phyloP scores from a whole-genome alignment of 2,329 filamentous ascomycete genomes.

The Ilyonectria robusta region DNA sequence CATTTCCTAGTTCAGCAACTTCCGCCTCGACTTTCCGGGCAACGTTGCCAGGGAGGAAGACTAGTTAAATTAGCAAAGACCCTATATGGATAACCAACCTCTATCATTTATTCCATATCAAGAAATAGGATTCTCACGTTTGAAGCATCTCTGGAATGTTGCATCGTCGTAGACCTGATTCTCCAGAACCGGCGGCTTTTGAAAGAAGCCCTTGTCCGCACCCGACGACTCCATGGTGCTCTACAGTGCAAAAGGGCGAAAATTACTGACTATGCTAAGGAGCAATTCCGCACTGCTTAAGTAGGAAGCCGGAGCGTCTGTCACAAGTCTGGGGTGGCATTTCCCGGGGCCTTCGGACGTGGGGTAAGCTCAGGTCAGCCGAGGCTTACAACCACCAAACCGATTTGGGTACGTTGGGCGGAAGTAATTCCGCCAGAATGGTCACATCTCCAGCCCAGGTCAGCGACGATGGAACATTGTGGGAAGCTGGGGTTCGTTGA shows the following conservation, averaged over 20 bases:
- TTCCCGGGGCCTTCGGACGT: conserved; percentile 32
- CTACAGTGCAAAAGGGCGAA: not conserved
- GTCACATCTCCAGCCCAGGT: not conserved
- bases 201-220: conserved; percentile 69
- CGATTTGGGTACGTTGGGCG: conserved; percentile 34
- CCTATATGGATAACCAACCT: not conserved
- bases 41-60: conserved; percentile 63
- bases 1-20: conserved; percentile 63
- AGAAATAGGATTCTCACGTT: conserved; percentile 56
- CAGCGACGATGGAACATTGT: not conserved
- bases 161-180: conserved; percentile 72
- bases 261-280: not conserved
- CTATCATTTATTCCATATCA: not conserved
- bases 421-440: conserved; percentile 39
- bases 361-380: conserved; percentile 34
- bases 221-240: conserved; percentile 59
- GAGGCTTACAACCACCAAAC: conserved; percentile 24
- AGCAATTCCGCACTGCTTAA: conserved; percentile 20
- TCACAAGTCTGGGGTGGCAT: conserved; percentile 37
- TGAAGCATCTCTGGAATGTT: conserved; percentile 65
- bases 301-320: conserved; percentile 13
- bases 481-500: not conserved
- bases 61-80: conserved; percentile 50
- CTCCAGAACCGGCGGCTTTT: conserved; percentile 63
- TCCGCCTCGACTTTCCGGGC: conserved; percentile 58